Evolutionary conservation across 2,329 filamentous ascomycete species (phyloP), one percentile per base, ranked within the genome.

Genomic region (Pseudocercospora pini-densiflorae): DNA sequence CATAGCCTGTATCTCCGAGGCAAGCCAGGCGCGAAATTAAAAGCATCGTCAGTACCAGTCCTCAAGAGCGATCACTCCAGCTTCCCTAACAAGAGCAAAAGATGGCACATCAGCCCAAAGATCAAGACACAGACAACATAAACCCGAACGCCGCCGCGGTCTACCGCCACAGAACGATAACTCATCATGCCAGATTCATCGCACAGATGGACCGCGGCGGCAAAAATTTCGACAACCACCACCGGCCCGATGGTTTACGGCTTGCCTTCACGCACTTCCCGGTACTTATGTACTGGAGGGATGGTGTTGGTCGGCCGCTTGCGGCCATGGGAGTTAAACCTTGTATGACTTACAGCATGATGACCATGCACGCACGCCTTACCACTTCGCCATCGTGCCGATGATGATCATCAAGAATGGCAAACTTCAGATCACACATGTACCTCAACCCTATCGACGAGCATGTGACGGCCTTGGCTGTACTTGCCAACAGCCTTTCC

Each of bases 261-360:
- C 47, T 23, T 23, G 6, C 12, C 47, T 14, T 10, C 12, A 51
- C 23, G 19, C 9, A 10, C 1, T 24, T 2, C 47, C 47, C 19
- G 12, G 47, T 51, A 51, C 47, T 51, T 51, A 51, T 51, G 47
- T 51, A 51, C 47, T 51, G 47, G 7, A n/a, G 47, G 47, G n/a
- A 51, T 51, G 10, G 19, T 21, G 12, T 23, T 16, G 47, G 5
- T 23, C n/a, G 19, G 47, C 47, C 47, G 23, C 47, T 51, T 51
- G 47, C 47, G 47, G 47, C 47, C 47, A 51, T 51, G 36, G 36
- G n/a, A 40, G 36, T 40, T 40, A 4, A 40, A n/a, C 14, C 5
- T 40, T 40, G 14, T n/a, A 5, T 40, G 36, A 40, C 36, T 40
- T 5, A 40, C 14, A 40, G 14, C 36, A 40, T 40, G 36, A 40